phyloP scores from a whole-genome alignment of 1,139 yeast genomes.

The Zhuliangozyma blackwelliae region DNA sequence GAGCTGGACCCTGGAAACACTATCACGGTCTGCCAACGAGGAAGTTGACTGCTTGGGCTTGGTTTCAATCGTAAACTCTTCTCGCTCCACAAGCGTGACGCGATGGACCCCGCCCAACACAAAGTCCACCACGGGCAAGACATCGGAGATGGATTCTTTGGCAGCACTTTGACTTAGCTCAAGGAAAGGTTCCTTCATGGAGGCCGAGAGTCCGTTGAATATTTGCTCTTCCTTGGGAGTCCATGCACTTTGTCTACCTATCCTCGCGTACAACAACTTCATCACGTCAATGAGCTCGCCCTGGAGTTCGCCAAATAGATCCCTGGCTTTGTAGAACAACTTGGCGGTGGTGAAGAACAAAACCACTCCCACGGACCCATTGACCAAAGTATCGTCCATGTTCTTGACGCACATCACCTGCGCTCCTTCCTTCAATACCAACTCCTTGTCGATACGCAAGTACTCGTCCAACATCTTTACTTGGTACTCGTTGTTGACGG shows the following conservation, averaged over 20 bases:
- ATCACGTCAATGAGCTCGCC: constrained; percentile 18
- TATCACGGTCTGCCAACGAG: not conserved
- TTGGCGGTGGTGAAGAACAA: constrained; percentile 56
- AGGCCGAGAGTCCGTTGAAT: constrained; percentile 21
- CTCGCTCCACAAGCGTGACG: constrained; percentile 55
- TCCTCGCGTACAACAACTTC: constrained; percentile 20
- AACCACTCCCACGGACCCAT: constrained; percentile 54
- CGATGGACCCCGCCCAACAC: constrained; percentile 29
- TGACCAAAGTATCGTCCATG: constrained; percentile 42
- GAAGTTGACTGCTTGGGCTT: constrained; percentile 44
- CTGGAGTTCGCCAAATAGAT: too few species aligned
- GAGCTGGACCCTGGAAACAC: constrained; percentile 45
- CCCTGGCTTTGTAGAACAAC: constrained; percentile 18
- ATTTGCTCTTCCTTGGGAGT: constrained; percentile 42
- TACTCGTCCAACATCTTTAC: constrained; percentile 32
- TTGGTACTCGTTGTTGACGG: constrained; percentile 10
- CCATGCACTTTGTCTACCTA: constrained; percentile 22
- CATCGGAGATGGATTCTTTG: constrained; percentile 18
- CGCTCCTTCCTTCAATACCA: constrained; percentile 53
- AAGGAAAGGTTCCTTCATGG: constrained; percentile 22
- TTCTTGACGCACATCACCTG: constrained; percentile 58
- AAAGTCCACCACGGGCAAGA: constrained; percentile 58
- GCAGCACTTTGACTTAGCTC: constrained; percentile 31
- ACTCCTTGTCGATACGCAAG: constrained; percentile 42
- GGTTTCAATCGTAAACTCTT: constrained; percentile 56